phyloP scores from a whole-genome alignment of 768 basidiomycete species.

The Suillus fuscotomentosus region DNA sequence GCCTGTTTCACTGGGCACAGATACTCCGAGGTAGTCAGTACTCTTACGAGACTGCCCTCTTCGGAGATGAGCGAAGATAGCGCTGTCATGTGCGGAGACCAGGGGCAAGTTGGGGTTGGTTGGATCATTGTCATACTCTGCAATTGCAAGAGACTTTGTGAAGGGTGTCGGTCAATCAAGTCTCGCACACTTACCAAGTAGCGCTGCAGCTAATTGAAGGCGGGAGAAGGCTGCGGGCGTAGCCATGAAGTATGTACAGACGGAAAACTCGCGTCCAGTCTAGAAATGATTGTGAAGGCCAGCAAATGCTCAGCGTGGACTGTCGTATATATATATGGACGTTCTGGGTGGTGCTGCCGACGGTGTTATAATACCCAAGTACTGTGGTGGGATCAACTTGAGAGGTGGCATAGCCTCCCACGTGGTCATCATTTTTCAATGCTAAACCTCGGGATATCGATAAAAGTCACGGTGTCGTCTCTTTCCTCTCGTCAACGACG shows the following conservation, averaged over 20 bases:
- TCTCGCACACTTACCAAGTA: slow-evolving; percentile 58
- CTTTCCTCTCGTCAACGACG: too few species aligned
- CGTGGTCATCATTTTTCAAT: not conserved
- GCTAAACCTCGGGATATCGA: too few species aligned
- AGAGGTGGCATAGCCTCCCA: slow-evolving; percentile 3
- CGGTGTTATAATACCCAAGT: not conserved
- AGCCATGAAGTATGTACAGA: slow-evolving; percentile 9
- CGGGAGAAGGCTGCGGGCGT: slow-evolving; percentile 64
- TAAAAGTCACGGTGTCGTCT: too few species aligned
- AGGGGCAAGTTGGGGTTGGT: slow-evolving; percentile 59
- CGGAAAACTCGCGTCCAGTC: not conserved
- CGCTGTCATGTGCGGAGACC: slow-evolving; percentile 77
- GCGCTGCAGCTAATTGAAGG: slow-evolving; percentile 81
- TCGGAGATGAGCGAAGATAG: slow-evolving; percentile 80
- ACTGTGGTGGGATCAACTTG: not conserved
- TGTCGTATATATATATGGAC: not conserved
- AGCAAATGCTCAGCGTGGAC: not conserved
- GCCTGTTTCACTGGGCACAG: slow-evolving; percentile 60
- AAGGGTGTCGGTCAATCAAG: not conserved
- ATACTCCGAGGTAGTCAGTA: slow-evolving; percentile 64
- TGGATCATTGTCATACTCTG: slow-evolving; percentile 90
- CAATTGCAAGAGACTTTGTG: slow-evolving; percentile 1
- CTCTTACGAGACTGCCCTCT: slow-evolving; percentile 49
- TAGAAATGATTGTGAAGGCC: not conserved
- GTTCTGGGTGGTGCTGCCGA: not conserved